Conservation (phyloP, 495 filamentous ascomycete species). For the Cryomyces minteri region DNA sequence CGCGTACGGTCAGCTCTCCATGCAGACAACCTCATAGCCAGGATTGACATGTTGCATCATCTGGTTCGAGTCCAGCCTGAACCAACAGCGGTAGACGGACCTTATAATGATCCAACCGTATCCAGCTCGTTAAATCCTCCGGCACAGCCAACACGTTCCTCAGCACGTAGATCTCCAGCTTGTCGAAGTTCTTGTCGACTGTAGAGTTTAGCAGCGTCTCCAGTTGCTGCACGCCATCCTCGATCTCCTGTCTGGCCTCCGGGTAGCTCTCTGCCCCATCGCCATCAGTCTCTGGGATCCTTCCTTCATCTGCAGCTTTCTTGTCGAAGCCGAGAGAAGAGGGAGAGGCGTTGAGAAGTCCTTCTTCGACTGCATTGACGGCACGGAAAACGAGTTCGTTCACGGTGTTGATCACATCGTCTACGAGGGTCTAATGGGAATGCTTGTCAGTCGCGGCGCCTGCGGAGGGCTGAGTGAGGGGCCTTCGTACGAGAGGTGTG, state of each 20-base stretch:
- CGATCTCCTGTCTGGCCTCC: slow-evolving; percentile 56
- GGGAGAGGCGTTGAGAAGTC: slow-evolving; percentile 53
- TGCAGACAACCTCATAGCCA: not conserved
- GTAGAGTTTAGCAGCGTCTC: slow-evolving; percentile 81
- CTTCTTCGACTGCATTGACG: slow-evolving; percentile 64
- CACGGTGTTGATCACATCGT: slow-evolving; percentile 93
- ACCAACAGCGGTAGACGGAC: slow-evolving; percentile 16
- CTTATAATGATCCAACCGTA: slow-evolving; percentile 74
- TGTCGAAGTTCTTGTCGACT: slow-evolving; percentile 63
- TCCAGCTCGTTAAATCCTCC: slow-evolving; percentile 52
- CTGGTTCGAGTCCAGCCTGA: slow-evolving; percentile 11
- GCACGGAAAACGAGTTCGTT: slow-evolving; percentile 79
- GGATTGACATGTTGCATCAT: not conserved
- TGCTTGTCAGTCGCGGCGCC: slow-evolving; percentile 9
- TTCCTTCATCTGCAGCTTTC: slow-evolving; percentile 9
- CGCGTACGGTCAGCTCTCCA: not conserved
- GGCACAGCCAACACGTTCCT: slow-evolving; percentile 73
- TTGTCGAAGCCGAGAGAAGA: slow-evolving; percentile 51
- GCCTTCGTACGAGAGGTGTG: slow-evolving; percentile 59
- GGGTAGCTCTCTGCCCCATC: slow-evolving; percentile 26
- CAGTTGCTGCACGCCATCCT: slow-evolving; percentile 76
- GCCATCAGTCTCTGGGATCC: slow-evolving; percentile 32
- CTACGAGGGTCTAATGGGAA: slow-evolving; percentile 36
- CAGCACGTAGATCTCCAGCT: slow-evolving; percentile 66
- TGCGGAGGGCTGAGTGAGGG: slow-evolving; percentile 1